phyloP scores from a whole-genome alignment of 352 stramenopile species.

The Phytopythium vexans region DNA sequence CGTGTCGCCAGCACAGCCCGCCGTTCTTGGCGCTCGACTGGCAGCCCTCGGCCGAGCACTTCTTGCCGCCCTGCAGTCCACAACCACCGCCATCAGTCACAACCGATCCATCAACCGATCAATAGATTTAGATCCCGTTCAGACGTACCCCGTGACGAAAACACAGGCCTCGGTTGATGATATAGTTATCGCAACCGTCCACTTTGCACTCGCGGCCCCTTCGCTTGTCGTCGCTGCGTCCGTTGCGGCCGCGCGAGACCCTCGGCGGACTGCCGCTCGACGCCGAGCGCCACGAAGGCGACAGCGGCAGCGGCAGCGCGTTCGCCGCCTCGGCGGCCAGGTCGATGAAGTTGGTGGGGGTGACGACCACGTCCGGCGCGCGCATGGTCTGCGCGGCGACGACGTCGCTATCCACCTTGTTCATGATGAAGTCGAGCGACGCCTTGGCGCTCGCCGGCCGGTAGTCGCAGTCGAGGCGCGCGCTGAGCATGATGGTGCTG shows the following conservation, averaged over 20 bases:
- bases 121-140: no score
- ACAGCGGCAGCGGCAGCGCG: background rate
- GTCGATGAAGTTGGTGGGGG: no score
- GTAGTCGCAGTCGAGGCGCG: background rate
- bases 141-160: slow-evolving; percentile 35
- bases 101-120: no score
- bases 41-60: slow-evolving; percentile 37
- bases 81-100: no score
- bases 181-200: slow-evolving; percentile 41
- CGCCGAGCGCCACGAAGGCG: no score
- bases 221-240: slow-evolving; percentile 24
- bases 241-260: no score
- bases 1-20: slow-evolving; percentile 52
- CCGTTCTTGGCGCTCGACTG: slow-evolving; percentile 35
- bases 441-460: background rate
- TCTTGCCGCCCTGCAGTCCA: slow-evolving; percentile 37
- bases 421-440: slow-evolving; percentile 1
- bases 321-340: no score
- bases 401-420: background rate
- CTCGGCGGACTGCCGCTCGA: no score
- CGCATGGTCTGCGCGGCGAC: background rate
- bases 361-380: no score
- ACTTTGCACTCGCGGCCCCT: slow-evolving; percentile 28
- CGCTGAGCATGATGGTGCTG: background rate
- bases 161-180: slow-evolving; percentile 41